Evolutionary conservation across 139 green algal species (phyloP), one percentile per base, ranked within the genome.

Genomic region (Raphidocelis subcapitata): DNA sequence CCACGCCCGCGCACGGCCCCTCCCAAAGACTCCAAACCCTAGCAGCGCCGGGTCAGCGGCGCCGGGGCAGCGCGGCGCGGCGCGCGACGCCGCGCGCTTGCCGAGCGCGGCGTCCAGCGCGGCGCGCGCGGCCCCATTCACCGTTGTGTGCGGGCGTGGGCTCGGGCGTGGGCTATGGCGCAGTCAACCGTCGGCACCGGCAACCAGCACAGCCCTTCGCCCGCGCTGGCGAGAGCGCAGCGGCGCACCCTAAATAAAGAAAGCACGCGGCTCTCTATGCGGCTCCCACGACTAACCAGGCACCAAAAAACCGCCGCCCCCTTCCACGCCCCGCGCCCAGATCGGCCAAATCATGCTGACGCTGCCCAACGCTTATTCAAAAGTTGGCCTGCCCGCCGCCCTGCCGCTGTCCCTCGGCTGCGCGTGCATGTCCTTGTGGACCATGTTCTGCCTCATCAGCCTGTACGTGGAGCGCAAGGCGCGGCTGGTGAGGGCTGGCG

Each of bases 311-410:
- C n/a, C n/a, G n/a, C n/a, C n/a, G n/a, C n/a, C n/a, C n/a, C n/a
- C n/a, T n/a, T n/a, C n/a, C n/a, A n/a, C n/a, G n/a, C n/a, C n/a
- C n/a, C n/a, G n/a, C n/a, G n/a, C 28, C 51, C 67, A 73, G 67
- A 37, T 73, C 5, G 67, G 67, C 5, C 67, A 73, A n/a, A 73
- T 73, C 52, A 73, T 73, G 67, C 26, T 73, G 5, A 73, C 67
- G 5, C 52, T 73, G 67, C 67, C 67, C 33, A 73, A 73, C 31
- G 67, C 67, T 1, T 69, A 69, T 41, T 41, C n/a, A 37, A 69
- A 69, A 26, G 63, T 69, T 4, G 63, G 63, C 37, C 41, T 64
- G 32, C 28, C 35, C 16, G 67, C 67, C 0, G 67, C 67, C 3
- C 5, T 74, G 26, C 67, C 67, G 24, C 55, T 74, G 33, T 74